Evolutionary conservation across 345 rosid genomes (phyloP).

Genomic region (Mangifera indica): DNA sequence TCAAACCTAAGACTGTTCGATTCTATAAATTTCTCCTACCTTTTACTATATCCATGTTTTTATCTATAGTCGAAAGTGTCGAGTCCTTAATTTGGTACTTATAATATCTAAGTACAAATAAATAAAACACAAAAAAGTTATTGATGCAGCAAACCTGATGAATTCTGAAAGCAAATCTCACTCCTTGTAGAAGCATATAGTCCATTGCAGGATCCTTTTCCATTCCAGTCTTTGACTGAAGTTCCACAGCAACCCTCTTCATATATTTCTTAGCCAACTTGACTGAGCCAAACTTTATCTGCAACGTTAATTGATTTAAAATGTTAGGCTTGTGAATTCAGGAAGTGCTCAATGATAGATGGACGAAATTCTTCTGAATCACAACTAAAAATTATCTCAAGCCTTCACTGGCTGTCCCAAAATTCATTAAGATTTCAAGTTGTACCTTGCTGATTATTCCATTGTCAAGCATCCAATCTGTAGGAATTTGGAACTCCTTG

Average conservation of each 20-base stretch:
- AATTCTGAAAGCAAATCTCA: constrained; percentile 83
- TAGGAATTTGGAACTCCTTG: constrained; percentile 62
- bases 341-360: neutral
- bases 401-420: neutral
- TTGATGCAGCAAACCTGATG: constrained; percentile 55
- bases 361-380: neutral
- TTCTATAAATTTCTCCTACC: no score
- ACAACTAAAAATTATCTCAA: neutral
- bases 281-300: constrained; percentile 72
- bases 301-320: constrained; percentile 12
- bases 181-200: constrained; percentile 80
- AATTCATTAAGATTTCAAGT: neutral
- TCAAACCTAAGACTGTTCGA: no score
- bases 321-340: no score
- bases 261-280: constrained; percentile 71
- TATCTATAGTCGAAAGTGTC: no score
- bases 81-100: no score
- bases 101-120: neutral
- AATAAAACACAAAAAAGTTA: neutral
- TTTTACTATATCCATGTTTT: no score
- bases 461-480: constrained; percentile 72
- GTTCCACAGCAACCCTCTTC: constrained; percentile 67
- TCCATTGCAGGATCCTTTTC: constrained; percentile 75
- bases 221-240: constrained; percentile 47
- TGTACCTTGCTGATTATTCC: constrained; percentile 71